Base-by-base conservation (phyloP, 768 basidiomycete species). In the Phylloporus rhodoxanthus region DNA sequence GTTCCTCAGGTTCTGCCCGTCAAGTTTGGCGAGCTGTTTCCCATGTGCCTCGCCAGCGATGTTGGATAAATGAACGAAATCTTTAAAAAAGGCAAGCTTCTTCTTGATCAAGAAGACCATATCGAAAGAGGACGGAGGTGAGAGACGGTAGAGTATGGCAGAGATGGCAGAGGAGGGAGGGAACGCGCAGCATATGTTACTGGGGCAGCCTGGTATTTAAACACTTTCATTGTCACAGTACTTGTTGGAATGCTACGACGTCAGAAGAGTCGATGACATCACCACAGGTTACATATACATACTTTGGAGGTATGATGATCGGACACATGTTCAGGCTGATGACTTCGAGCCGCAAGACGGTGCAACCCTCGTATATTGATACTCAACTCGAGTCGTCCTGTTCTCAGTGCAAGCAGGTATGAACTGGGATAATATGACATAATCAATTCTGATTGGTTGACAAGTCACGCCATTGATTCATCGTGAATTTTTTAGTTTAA, bases 381-480 rank as follows among this genome's bases (percentile, higher is more conserved):
- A n/a, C n/a, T n/a, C n/a, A n/a, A n/a, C n/a, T n/a, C n/a, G n/a
- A n/a, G n/a, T n/a, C n/a, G n/a, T n/a, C n/a, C n/a, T n/a, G n/a
- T n/a, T n/a, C n/a, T n/a, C n/a, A n/a, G n/a, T n/a, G n/a, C n/a
- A n/a, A n/a, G n/a, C n/a, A n/a, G n/a, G n/a, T n/a, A n/a, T n/a
- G n/a, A n/a, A n/a, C n/a, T 4, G 28, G 20, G 13, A 15, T 17
- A 17, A 15, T 15, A 33, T 57, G 37, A 57, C 40, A 50, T 63
- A 65, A 66, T 55, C 55, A 0, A 26, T 0, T 32, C 13, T 45
- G 56, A 65, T 66, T 65, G 65, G 64, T 6, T 48, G 43, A 8
- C n/a, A 15, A 20, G 63, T 65, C 60, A 62, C 64, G 65, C 64
- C 64, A 65, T 37, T 40, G 55, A 40, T 42, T 51, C 15, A 4